Conservation (phyloP, 129 eudicot genomes). For the Tagetes patula region DNA sequence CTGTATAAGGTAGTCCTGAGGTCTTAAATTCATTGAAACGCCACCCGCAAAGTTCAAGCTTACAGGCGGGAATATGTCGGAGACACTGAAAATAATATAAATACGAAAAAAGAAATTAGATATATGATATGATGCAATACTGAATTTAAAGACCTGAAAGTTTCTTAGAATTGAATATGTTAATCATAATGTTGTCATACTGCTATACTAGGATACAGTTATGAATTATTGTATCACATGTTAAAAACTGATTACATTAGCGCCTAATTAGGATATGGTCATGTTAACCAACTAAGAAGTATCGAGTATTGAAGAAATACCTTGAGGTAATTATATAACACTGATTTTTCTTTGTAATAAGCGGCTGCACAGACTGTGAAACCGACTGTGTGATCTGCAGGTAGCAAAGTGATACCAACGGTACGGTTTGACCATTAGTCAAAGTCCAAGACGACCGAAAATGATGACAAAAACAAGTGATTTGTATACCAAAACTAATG, state of each 20-base stretch:
- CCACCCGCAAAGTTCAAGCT: slow-evolving; percentile 88
- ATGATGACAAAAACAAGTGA: background rate
- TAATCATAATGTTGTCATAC: background rate
- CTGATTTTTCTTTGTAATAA: background rate
- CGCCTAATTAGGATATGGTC: background rate
- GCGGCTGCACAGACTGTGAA: background rate
- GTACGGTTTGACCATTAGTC: background rate
- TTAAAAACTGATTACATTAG: background rate
- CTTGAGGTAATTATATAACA: background rate
- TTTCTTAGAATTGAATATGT: background rate
- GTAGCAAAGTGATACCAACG: background rate
- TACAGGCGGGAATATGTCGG: slow-evolving; percentile 64
- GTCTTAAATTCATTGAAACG: slow-evolving; percentile 68
- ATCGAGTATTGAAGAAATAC: background rate
- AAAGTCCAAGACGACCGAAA: background rate
- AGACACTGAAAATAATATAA: slow-evolving; percentile 46
- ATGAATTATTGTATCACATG: too few species aligned
- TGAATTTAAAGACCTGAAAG: background rate
- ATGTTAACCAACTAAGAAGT: background rate
- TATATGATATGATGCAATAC: background rate
- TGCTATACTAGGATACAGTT: background rate
- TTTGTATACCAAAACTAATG: background rate
- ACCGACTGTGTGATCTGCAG: slow-evolving; percentile 5
- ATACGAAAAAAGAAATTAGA: background rate
- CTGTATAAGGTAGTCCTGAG: slow-evolving; percentile 88